Evolutionary conservation across 2,329 filamentous ascomycete species (phyloP).

Genomic region (Microsporum audouinii): DNA sequence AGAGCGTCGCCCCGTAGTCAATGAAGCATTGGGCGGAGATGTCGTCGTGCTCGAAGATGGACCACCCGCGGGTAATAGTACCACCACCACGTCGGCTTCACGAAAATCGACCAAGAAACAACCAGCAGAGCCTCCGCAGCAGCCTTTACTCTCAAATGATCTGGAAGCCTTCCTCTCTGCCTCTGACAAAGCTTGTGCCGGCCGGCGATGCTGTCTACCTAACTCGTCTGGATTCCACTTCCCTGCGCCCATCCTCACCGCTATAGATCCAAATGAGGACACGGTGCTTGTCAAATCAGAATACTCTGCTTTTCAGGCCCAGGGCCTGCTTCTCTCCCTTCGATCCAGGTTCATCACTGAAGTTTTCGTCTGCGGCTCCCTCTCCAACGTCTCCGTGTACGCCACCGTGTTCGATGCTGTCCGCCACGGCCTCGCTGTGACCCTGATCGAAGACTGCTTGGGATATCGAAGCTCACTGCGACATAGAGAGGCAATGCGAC

Average conservation of each 20-base stretch:
- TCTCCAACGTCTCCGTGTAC: conserved; percentile 80
- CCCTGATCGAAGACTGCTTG: conserved; percentile 76
- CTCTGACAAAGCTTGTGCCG: conserved; percentile 17
- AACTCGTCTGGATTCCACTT: conserved; percentile 39
- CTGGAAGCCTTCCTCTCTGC: conserved; percentile 34
- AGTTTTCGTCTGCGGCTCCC: conserved; percentile 74
- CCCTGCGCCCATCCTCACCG: conserved; percentile 37
- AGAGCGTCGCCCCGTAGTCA: conserved; percentile 46
- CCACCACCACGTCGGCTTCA: not conserved
- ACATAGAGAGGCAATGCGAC: conserved; percentile 58
- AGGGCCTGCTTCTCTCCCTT: conserved; percentile 60
- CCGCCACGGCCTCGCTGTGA: conserved; percentile 75
- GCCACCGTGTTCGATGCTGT: conserved; percentile 87
- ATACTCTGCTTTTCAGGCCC: conserved; percentile 78
- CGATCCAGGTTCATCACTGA: conserved; percentile 82
- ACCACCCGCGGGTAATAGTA: not conserved
- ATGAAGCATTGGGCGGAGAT: conserved; percentile 39
- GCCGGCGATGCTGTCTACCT: conserved; percentile 29
- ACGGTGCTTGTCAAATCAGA: conserved; percentile 56
- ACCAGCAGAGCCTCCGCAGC: conserved; percentile 1
- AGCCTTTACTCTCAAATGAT: conserved; percentile 20
- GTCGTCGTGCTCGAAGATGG: conserved; percentile 28
- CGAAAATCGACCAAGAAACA: not conserved
- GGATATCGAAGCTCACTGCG: conserved; percentile 61
- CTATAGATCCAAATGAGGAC: conserved; percentile 43